These are phyloP conservation scores for Amanita molliuscula DNA, from an alignment of 768 basidiomycete species.

Conservation along the genomic window DNA sequence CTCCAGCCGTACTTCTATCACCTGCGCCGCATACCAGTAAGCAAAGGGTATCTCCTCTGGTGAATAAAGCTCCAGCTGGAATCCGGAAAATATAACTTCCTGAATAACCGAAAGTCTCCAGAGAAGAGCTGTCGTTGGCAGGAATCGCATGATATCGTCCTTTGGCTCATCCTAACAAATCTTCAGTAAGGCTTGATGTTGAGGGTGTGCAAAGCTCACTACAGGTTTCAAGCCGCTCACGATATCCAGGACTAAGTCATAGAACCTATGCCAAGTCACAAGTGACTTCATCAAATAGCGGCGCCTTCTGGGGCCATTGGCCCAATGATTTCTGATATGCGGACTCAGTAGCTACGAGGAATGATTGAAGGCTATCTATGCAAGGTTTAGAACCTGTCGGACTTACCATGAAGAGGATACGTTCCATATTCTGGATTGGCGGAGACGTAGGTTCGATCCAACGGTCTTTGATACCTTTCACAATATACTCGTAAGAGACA, in stretches of 20 bases:
- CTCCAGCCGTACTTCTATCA: constrained; percentile 46
- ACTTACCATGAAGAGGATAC: constrained; percentile 31
- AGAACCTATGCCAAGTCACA: constrained; percentile 56
- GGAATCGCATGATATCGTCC: constrained; percentile 24
- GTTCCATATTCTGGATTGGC: constrained; percentile 32
- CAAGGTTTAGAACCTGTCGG: not conserved
- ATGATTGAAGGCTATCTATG: constrained; percentile 3
- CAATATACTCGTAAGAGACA: constrained; percentile 37
- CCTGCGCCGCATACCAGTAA: constrained; percentile 60
- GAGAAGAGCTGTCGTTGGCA: constrained; percentile 40
- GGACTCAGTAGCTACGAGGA: constrained; percentile 41
- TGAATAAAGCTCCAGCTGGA: constrained; percentile 66
- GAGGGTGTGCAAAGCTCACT: constrained; percentile 13
- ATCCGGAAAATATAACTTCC: constrained; percentile 66
- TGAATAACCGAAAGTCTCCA: constrained; percentile 52
- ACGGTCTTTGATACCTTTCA: constrained; percentile 23
- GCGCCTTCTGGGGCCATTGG: constrained; percentile 58
- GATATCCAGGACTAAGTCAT: constrained; percentile 33
- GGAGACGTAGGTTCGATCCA: constrained; percentile 26
- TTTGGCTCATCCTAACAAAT: constrained; percentile 19
- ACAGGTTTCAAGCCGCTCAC: constrained; percentile 18
- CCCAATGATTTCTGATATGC: constrained; percentile 53
- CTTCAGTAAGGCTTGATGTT: not conserved
- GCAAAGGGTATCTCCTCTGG: constrained; percentile 60
- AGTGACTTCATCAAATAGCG: constrained; percentile 54